Percentiles rank a stretch among this genome's conserved stretches.
phyloP scores from a whole-genome alignment of 176 grass and related monocot species.

The Calamus simplicifolius region DNA sequence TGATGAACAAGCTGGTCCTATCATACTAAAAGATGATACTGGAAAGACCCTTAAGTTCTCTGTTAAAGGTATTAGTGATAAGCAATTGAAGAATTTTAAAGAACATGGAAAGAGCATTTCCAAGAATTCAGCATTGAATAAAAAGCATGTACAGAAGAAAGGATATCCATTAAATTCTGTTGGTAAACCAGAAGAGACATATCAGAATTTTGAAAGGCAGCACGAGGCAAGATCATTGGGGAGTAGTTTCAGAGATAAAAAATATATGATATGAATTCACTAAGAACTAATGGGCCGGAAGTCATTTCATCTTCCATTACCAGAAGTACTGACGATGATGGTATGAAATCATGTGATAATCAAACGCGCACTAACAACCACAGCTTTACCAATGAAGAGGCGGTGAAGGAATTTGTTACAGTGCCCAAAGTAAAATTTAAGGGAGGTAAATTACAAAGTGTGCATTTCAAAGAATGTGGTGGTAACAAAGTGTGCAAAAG shows the following conservation, averaged over 20 bases:
- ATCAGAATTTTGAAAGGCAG: constrained; percentile 41
- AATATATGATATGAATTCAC: constrained; percentile 26
- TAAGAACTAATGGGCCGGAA: constrained; percentile 29
- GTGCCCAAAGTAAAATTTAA: constrained; percentile 68
- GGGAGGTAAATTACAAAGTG: constrained; percentile 44
- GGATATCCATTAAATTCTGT: constrained; percentile 37
- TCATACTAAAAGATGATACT: constrained; percentile 65
- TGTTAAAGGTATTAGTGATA: constrained; percentile 70
- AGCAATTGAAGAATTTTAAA: constrained; percentile 35
- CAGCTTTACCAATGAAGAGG: constrained; percentile 12
- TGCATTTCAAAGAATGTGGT: constrained; percentile 53
- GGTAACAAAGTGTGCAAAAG: constrained; percentile 48
- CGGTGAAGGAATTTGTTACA: constrained; percentile 22
- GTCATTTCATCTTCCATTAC: constrained; percentile 34
- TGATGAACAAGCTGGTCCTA: constrained; percentile 46
- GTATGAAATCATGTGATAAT: constrained; percentile 25
- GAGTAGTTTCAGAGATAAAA: constrained; percentile 45
- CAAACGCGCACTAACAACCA: background rate
- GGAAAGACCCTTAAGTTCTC: constrained; percentile 79
- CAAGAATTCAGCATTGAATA: constrained; percentile 52
- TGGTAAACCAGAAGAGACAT: constrained; percentile 32
- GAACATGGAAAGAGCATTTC: constrained; percentile 40
- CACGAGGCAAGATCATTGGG: constrained; percentile 43
- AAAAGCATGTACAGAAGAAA: constrained; percentile 66
- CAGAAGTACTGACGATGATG: constrained; percentile 30